Conservation (phyloP, 305 asterid genomes). For the Solanum chacoense region DNA sequence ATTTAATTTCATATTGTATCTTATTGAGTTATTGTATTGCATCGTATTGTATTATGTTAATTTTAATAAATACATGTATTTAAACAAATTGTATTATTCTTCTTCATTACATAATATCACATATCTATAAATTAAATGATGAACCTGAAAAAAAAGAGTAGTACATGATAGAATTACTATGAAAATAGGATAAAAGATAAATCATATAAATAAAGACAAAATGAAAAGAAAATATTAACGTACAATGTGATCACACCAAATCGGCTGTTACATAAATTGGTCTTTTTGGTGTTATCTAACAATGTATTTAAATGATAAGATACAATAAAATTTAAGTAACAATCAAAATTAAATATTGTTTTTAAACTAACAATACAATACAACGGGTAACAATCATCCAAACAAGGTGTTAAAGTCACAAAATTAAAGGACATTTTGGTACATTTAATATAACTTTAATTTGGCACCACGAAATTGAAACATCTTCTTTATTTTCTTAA, state of each 20-base stretch:
- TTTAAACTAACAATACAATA: neutral
- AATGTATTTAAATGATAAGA: neutral
- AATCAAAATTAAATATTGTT: neutral
- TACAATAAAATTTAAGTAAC: neutral
- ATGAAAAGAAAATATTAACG: neutral
- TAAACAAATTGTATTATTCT: neutral
- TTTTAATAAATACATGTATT: neutral
- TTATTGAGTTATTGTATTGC: neutral
- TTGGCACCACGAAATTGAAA: neutral
- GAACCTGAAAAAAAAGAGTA: neutral
- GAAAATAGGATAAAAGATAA: neutral
- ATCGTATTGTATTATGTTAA: neutral
- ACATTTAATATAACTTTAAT: neutral
- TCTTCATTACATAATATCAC: neutral
- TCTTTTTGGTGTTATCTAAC: neutral
- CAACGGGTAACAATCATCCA: neutral
- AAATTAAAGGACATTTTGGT: neutral
- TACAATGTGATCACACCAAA: neutral
- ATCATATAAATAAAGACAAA: neutral
- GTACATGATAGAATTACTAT: neutral
- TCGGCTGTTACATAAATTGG: neutral
- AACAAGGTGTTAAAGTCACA: neutral
- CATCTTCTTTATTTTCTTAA: neutral
- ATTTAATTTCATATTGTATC: neutral
- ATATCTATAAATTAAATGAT: neutral